Base-by-base conservation (phyloP, 163 green algal species). In the Scenedesmus sp. region DNA sequence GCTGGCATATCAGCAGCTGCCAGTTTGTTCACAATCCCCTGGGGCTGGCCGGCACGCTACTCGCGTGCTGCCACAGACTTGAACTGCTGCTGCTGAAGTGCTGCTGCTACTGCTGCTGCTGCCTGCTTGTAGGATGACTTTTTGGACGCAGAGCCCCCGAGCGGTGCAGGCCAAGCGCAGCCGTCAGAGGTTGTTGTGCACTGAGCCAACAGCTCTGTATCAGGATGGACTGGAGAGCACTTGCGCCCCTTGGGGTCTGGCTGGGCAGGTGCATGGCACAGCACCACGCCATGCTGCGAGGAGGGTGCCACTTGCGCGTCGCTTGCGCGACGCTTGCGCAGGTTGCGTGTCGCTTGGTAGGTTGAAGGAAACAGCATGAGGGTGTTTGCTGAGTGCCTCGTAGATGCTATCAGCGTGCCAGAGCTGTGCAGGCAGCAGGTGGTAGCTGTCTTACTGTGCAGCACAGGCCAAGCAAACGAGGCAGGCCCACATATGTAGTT, bases 51-150 rank as follows among this genome's bases (percentile, higher is more conserved):
- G 34, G 34, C 34, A 46, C 34, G 34, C 34, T 46, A 46, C 34
- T 46, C 34, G 76, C 46, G 26, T 66, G 16, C 55, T 86, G 34
- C 34, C 34, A 46, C 34, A 46, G 34, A 46, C 34, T 46, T 46
- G 34, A 46, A 46, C 34, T 46, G 34, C 34, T 59, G 54, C 52
- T 26, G 55, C 16, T 86, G 16, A 66, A 20, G n/a, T 52, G 55
- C 15, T 3, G 4, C 46, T 1, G 13, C 15, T 23, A 60, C 23
- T n/a, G 76, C 13, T 88, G 56, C 23, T 79, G 55, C 55, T 89
- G 2, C 55, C 12, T 89, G 26, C 46, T 64, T 89, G 64, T 66
- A 86, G 87, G 87, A 91, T 12, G 87, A 91, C 15, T 91, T 86
- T 55, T 34, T 64, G 20, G 87, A 91, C 56, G 67, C 67, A 56